These are phyloP conservation scores for Neonectria hederae DNA, from an alignment of 2,329 filamentous ascomycete species.

Conservation along the genomic window DNA sequence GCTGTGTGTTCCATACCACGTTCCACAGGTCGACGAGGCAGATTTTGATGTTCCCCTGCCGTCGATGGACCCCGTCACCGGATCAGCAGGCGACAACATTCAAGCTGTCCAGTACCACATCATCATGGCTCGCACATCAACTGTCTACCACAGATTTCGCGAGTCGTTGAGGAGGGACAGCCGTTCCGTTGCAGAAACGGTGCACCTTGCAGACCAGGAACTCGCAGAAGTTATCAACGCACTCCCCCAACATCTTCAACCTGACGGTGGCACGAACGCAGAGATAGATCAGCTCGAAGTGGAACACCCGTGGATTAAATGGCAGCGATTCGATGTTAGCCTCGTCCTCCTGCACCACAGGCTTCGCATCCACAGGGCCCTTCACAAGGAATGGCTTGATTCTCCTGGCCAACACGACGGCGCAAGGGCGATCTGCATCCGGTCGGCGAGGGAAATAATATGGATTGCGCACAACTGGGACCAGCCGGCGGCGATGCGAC, in stretches of 20 bases:
- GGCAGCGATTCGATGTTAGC: constrained; percentile 26
- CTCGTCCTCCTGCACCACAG: constrained; percentile 24
- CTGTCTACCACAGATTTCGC: constrained; percentile 15
- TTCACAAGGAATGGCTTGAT: constrained; percentile 22
- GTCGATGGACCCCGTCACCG: background rate
- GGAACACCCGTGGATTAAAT: constrained; percentile 25
- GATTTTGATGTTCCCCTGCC: constrained; percentile 17
- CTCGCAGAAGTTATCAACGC: constrained; percentile 17
- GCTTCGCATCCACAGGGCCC: constrained; percentile 18
- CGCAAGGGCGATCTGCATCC: constrained; percentile 20
- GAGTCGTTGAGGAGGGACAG: constrained; percentile 1
- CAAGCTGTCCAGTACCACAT: constrained; percentile 24
- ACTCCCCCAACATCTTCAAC: constrained; percentile 12
- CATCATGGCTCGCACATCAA: constrained; percentile 12
- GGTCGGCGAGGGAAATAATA: constrained; percentile 19
- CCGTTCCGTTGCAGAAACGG: background rate
- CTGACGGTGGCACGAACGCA: constrained; percentile 9
- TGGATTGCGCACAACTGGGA: constrained; percentile 29
- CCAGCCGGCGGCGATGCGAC: constrained; percentile 21
- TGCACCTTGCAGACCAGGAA: constrained; percentile 14
- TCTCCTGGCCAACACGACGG: constrained; percentile 13
- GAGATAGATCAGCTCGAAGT: constrained; percentile 13
- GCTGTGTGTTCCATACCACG: constrained; percentile 14
- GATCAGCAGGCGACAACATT: background rate
- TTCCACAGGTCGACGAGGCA: constrained; percentile 11